Base-by-base conservation (phyloP, 2,329 filamentous ascomycete species). In the Shiraia sp. region DNA sequence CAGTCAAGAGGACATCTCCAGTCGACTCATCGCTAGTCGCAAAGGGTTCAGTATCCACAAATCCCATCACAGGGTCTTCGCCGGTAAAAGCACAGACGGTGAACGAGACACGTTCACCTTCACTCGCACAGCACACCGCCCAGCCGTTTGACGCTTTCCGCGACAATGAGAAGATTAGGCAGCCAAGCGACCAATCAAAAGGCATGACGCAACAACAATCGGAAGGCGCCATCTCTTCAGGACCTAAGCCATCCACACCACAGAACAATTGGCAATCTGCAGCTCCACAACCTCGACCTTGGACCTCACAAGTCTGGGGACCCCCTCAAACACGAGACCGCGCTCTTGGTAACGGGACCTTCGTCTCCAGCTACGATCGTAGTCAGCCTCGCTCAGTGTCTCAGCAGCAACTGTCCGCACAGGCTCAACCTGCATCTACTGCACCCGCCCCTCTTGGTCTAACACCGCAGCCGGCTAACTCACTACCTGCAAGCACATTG, bases 331-430 rank as follows among this genome's bases (percentile, higher is more conserved):
- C 82, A 40, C 85, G 80, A 55, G 83, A 88, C 52, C 79, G 83
- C 39, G 83, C 81, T 9, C 81, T 91, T 14, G 87, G 87, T 3
- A 91, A 91, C 63, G 87, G 87, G 30, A 89, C 86, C 0, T 91
- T 91, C 58, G 82, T 80, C 42, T 76, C 81, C 10, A 81, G 83
- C 52, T 75, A 86, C 36, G 77, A 76, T 19, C 73, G 75, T 31
- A 64, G 76, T 13, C 69, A 78, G 10, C 72, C 73, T 37, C 65
- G 75, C 34, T 66, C 62, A 16, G 40, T 51, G 27, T 22, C 56
- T 7, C 58, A 62, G 33, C 57, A 55, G 40, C 55, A 61, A 40
- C 55, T 65, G 43, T 50, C 61, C 34, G 36, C 53, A 8, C 61
- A 64, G 33, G 29, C 64, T 16, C 49, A 54, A 32, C 36, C 64